These are phyloP conservation scores for Cryoendolithus antarcticus DNA, from an alignment of 2,329 filamentous ascomycete genomes.

Conservation along the genomic window DNA sequence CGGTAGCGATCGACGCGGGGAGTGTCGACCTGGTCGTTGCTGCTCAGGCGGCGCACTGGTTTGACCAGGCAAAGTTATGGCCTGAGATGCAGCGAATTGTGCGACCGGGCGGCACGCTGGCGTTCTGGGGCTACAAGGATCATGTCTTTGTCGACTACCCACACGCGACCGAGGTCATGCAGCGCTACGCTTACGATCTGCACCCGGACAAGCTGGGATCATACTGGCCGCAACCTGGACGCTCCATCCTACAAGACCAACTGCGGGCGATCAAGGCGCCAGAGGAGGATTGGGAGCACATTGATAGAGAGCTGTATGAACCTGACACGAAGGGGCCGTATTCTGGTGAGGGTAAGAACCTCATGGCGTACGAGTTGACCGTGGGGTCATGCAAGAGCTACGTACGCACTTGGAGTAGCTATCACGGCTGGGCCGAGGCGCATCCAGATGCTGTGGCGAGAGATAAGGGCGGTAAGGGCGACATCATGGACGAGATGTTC, in stretches of 20 bases:
- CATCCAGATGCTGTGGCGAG: conserved; percentile 39
- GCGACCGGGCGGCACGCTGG: conserved; percentile 44
- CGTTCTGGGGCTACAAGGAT: conserved; percentile 56
- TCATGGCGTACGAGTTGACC: conserved; percentile 43
- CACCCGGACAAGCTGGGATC: conserved; percentile 39
- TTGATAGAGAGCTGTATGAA: conserved; percentile 45
- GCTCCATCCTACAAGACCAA: conserved; percentile 41
- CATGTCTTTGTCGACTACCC: conserved; percentile 45
- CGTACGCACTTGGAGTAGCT: conserved; percentile 48
- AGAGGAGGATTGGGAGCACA: conserved; percentile 37
- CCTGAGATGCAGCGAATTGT: conserved; percentile 43
- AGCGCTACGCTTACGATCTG: conserved; percentile 42
- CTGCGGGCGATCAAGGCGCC: conserved; percentile 43
- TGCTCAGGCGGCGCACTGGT: conserved; percentile 55
- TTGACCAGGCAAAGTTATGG: conserved; percentile 46
- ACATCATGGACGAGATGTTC: conserved; percentile 51
- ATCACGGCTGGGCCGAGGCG: conserved; percentile 45
- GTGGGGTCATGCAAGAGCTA: conserved; percentile 49
- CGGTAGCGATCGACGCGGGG: conserved; percentile 33
- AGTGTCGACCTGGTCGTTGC: conserved; percentile 41
- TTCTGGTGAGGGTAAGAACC: conserved; percentile 30
- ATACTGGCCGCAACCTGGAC: conserved; percentile 52
- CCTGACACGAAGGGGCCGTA: conserved; percentile 33
- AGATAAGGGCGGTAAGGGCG: conserved; percentile 44
- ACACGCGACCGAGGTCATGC: conserved; percentile 40